phyloP scores from a whole-genome alignment of 2,329 filamentous ascomycete species.

The Xylaria sp. region DNA sequence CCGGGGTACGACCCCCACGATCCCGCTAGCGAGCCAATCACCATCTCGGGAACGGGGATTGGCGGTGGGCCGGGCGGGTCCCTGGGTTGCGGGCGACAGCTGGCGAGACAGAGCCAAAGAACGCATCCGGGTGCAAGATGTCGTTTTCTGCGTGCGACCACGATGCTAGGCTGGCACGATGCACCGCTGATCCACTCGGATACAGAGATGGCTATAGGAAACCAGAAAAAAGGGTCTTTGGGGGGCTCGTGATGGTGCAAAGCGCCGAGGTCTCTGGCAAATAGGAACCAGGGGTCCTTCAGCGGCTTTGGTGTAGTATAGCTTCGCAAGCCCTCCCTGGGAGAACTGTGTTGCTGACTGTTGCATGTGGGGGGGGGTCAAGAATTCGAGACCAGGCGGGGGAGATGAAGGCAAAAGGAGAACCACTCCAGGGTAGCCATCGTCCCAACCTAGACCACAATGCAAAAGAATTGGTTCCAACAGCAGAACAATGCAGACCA shows the following conservation, averaged over 20 bases:
- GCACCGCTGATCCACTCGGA: slow-evolving; percentile 23
- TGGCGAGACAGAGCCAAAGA: slow-evolving; percentile 20
- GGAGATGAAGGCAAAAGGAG: slow-evolving; percentile 4
- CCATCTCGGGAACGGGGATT: not conserved
- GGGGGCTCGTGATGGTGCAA: slow-evolving; percentile 2
- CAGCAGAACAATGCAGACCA: not conserved
- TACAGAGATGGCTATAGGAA: slow-evolving; percentile 1
- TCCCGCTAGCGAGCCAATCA: slow-evolving; percentile 32
- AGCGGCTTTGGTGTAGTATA: not conserved
- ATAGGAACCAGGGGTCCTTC: slow-evolving; percentile 8
- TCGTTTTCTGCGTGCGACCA: slow-evolving; percentile 15
- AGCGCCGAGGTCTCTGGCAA: slow-evolving; percentile 14
- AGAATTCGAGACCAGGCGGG: not conserved
- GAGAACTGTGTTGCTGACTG: slow-evolving; percentile 23
- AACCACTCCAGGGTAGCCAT: not conserved
- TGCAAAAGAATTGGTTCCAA: not conserved
- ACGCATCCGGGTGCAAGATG: slow-evolving; percentile 26
- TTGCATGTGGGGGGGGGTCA: slow-evolving; percentile 11
- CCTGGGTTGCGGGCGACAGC: slow-evolving; percentile 15
- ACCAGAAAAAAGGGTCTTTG: slow-evolving; percentile 7
- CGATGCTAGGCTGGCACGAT: slow-evolving; percentile 13
- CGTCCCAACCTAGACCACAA: not conserved
- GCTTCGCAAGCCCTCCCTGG: slow-evolving; percentile 1
- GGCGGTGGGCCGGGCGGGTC: slow-evolving; percentile 9
- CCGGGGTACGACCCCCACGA: slow-evolving; percentile 28